phyloP scores from a whole-genome alignment of 176 grass and related monocot genomes.

The Aegilops tauschii region DNA sequence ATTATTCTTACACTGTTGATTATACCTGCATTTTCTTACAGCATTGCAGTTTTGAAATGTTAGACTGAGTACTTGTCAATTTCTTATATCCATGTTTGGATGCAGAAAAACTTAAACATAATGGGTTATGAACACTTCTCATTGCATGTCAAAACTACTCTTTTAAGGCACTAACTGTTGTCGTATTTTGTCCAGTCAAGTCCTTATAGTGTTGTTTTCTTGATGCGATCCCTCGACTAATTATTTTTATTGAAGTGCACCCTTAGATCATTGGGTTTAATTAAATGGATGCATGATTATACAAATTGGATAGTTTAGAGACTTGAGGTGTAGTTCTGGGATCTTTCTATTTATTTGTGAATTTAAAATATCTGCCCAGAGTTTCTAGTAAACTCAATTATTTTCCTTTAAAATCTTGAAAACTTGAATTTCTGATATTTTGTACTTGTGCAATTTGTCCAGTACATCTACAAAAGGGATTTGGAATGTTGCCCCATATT shows the following conservation, averaged over 20 bases:
- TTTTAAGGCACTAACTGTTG: neutral
- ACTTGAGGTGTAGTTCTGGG: neutral
- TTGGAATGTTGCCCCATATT: constrained; percentile 4
- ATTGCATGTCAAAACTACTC: neutral
- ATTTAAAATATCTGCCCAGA: neutral
- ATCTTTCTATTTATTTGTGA: neutral
- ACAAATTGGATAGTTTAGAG: neutral
- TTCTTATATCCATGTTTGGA: neutral
- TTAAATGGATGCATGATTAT: neutral
- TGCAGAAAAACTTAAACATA: neutral
- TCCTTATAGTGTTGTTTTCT: neutral
- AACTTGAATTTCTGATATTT: neutral
- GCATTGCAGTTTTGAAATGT: neutral
- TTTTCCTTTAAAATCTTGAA: neutral
- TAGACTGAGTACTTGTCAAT: neutral
- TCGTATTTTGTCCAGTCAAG: neutral
- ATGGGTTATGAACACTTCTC: neutral
- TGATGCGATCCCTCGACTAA: neutral
- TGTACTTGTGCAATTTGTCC: neutral
- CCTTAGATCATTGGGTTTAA: neutral
- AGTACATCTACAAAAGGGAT: constrained; percentile 13
- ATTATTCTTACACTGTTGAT: neutral
- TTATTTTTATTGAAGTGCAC: neutral
- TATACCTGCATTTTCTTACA: neutral
- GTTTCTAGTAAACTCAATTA: neutral